A percentile compares a stretch with the other conserved stretches of the same genome.
These are phyloP conservation scores for Ganoderma meredithae DNA, from an alignment of 1,284 basidiomycete species.

Conservation along the genomic window DNA sequence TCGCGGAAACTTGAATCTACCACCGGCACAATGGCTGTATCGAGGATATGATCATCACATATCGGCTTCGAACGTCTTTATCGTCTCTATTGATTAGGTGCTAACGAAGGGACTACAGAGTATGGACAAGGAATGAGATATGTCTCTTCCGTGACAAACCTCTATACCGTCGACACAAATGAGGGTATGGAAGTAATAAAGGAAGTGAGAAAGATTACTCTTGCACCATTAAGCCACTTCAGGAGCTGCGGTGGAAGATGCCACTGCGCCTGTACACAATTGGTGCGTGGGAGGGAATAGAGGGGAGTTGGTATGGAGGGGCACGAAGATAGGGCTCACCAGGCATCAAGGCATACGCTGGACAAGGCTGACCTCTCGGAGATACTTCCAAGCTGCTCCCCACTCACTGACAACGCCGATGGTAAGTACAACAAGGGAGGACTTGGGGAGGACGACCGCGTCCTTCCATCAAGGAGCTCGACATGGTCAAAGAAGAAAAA, in stretches of 20 bases:
- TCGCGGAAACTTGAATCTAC: too few species aligned
- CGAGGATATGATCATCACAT: too few species aligned
- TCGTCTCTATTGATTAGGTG: neutral
- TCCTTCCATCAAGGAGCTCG: neutral
- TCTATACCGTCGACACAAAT: constrained; percentile 34
- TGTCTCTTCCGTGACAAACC: constrained; percentile 46
- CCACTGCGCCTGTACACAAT: constrained; percentile 48
- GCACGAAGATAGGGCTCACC: neutral
- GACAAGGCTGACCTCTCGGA: neutral
- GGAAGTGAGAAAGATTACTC: constrained; percentile 35
- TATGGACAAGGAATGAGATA: neutral
- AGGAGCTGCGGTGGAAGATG: constrained; percentile 42
- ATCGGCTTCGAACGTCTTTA: too few species aligned
- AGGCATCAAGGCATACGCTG: neutral
- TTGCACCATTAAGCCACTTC: constrained; percentile 46
- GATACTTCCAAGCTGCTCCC: neutral
- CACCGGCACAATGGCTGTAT: too few species aligned
- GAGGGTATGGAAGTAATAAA: constrained; percentile 43
- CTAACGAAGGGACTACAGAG: neutral
- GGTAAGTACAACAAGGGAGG: neutral
- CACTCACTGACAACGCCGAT: neutral
- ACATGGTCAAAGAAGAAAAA: constrained; percentile 5
- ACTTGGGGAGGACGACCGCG: neutral
- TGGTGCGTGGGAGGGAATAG: constrained; percentile 32
- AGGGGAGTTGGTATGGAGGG: neutral